These are phyloP conservation scores for Aphelidium insulamus DNA, from an alignment of 371 early-diverging fungal genomes.

Conservation along the genomic window DNA sequence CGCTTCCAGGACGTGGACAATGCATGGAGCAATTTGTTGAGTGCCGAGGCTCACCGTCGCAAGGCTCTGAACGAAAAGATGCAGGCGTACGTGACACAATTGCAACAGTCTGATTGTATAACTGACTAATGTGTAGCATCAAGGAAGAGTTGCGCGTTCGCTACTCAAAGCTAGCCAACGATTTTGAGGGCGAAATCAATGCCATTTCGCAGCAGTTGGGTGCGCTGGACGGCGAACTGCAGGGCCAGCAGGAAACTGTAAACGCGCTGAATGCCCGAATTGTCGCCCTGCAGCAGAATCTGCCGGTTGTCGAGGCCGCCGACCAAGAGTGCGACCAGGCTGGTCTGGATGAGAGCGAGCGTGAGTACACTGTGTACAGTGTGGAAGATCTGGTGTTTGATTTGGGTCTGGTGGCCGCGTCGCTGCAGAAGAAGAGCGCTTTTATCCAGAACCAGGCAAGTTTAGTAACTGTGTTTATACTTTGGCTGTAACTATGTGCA, in stretches of 20 bases:
- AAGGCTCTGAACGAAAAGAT: constrained; percentile 52
- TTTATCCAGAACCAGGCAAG: constrained; percentile 77
- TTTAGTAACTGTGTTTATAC: background rate
- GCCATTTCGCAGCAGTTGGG: constrained; percentile 36
- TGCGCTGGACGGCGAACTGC: constrained; percentile 39
- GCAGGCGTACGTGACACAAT: constrained; percentile 24
- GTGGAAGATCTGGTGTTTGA: constrained; percentile 74
- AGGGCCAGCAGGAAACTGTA: constrained; percentile 42
- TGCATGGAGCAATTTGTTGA: constrained; percentile 42
- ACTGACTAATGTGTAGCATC: constrained; percentile 17
- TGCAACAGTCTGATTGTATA: constrained; percentile 1
- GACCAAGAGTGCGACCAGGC: constrained; percentile 54
- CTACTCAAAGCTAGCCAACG: constrained; percentile 57
- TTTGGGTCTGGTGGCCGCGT: constrained; percentile 42
- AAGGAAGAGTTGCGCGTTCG: constrained; percentile 44
- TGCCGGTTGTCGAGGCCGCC: constrained; percentile 29
- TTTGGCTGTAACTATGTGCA: too few relatives aligned
- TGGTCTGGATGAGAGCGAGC: constrained; percentile 74
- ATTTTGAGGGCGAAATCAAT: constrained; percentile 37
- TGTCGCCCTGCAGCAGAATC: constrained; percentile 21
- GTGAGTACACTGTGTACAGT: constrained; percentile 70
- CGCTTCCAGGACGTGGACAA: constrained; percentile 40
- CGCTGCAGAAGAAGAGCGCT: constrained; percentile 55
- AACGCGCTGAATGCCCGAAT: constrained; percentile 21
- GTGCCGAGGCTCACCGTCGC: constrained; percentile 51